These are phyloP conservation scores for Lizonia empirigonia DNA, from an alignment of 2,329 filamentous ascomycete genomes.

Conservation along the genomic window DNA sequence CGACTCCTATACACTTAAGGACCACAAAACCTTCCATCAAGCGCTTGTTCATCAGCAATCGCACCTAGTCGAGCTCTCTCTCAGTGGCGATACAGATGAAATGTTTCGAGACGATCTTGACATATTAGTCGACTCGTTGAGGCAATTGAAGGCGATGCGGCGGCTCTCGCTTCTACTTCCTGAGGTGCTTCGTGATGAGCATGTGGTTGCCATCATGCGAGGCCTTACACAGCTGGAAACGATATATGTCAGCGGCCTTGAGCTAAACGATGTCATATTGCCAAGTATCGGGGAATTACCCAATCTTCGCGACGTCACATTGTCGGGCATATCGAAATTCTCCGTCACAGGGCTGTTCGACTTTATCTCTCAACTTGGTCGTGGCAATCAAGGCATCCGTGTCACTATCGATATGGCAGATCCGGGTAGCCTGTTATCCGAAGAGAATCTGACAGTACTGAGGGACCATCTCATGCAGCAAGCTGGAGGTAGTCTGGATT, in stretches of 20 bases:
- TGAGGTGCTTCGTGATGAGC: slow-evolving; percentile 57
- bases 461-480: slow-evolving; percentile 47
- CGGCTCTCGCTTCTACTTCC: slow-evolving; percentile 59
- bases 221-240: slow-evolving; percentile 59
- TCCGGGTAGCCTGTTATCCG: slow-evolving; percentile 48
- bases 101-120: slow-evolving; percentile 56
- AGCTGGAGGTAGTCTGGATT: slow-evolving; percentile 53
- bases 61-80: slow-evolving; percentile 53
- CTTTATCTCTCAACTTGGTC: slow-evolving; percentile 50
- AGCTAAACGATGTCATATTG: slow-evolving; percentile 58
- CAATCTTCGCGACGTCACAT: slow-evolving; percentile 58
- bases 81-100: slow-evolving; percentile 56
- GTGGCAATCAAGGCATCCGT: slow-evolving; percentile 51
- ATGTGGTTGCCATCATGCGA: slow-evolving; percentile 57
- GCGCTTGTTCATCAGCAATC: slow-evolving; percentile 60
- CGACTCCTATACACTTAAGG: slow-evolving; percentile 55
- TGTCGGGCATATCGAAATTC: slow-evolving; percentile 63
- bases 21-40: slow-evolving; percentile 59
- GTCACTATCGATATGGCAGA: slow-evolving; percentile 54
- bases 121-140: slow-evolving; percentile 58
- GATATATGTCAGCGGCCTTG: slow-evolving; percentile 62
- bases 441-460: slow-evolving; percentile 48
- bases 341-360: slow-evolving; percentile 57
- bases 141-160: slow-evolving; percentile 57
- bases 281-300: slow-evolving; percentile 53